Base-by-base conservation (phyloP, 192 early-diverging fungal genomes). In the Mycoemilia scoparia region DNA sequence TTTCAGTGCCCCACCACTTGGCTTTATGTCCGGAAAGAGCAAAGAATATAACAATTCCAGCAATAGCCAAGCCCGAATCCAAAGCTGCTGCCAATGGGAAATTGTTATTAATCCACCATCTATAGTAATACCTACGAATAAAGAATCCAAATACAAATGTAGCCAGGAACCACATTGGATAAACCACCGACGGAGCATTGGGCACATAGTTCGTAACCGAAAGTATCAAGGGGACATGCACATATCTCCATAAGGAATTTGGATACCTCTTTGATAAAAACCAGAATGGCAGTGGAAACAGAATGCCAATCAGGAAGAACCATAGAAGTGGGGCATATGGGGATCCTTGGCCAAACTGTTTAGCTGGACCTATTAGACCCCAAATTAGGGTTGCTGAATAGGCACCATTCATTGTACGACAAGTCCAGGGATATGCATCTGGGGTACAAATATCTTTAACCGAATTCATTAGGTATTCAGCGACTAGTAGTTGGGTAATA, bases 341-440 rank as follows among this genome's bases (percentile, higher is more conserved):
- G 36, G 62, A 76, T 41, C 64, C 76, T 50, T 62, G 45, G 19
- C 67, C 67, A 51, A 81, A 77, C 45, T 80, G 65, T 38, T 64
- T 73, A 14, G 50, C 38, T 7, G 80, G 83, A 17, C 76, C 76
- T 24, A 85, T 66, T 3, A 77, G 67, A 46, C 82, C 82, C 77
- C 77, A 88, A 22, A 85, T 77, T 13, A 84, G 57, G 8, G 76
- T 76, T 3, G 74, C 72, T 10, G 76, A 73, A 38, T 73, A 74
- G 34, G 82, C 77, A 23, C 54, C 38, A 29, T 66, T 51, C 2
- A 62, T 53, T 40, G 52, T 36, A 29, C 71, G 72, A 33, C 76
- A 76, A 17, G 70, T 68, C 70, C 75, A 83, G 5, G 75, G 75
- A 21, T 73, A 70, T 7, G 64, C 70, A 2, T 64, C 56, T 3